These are phyloP conservation scores for Aspergillus nidulans DNA, from an alignment of 495 filamentous ascomycete genomes.

Conservation along the genomic window DNA sequence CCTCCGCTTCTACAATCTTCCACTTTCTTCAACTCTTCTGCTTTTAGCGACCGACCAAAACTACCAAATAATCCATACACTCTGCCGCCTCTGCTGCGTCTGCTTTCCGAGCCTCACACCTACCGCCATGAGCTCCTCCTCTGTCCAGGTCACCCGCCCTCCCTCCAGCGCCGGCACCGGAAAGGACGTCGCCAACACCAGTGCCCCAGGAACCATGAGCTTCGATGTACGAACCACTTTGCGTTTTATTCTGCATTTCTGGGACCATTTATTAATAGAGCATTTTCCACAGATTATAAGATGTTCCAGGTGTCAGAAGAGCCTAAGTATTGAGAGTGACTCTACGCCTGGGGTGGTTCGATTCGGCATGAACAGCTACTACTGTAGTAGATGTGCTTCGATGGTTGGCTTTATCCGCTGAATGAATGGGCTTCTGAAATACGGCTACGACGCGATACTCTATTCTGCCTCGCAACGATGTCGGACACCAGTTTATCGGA, in stretches of 20 bases:
- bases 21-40: not conserved
- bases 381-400: constrained; percentile 68
- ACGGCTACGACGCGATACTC: not conserved
- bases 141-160: constrained; percentile 33
- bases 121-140: constrained; percentile 36
- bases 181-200: constrained; percentile 17
- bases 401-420: constrained; percentile 66
- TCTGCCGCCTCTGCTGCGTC: not conserved
- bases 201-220: constrained; percentile 18
- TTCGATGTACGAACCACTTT: constrained; percentile 19
- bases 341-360: constrained; percentile 56
- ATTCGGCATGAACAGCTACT: constrained; percentile 75
- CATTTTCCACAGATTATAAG: constrained; percentile 27
- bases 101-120: not conserved
- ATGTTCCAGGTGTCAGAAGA: constrained; percentile 48
- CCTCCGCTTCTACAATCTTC: not conserved
- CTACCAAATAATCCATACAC: not conserved
- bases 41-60: not conserved
- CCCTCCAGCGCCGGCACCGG: constrained; percentile 18
- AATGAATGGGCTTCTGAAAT: constrained; percentile 19
- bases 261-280: not conserved
- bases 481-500: not conserved
- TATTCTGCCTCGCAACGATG: not conserved
- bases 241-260: not conserved
- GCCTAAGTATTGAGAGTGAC: constrained; percentile 38